Evolutionary conservation across 495 filamentous ascomycete genomes (phyloP), one percentile per base, ranked within the genome.

Genomic region (Rhizodiscina lignyota): DNA sequence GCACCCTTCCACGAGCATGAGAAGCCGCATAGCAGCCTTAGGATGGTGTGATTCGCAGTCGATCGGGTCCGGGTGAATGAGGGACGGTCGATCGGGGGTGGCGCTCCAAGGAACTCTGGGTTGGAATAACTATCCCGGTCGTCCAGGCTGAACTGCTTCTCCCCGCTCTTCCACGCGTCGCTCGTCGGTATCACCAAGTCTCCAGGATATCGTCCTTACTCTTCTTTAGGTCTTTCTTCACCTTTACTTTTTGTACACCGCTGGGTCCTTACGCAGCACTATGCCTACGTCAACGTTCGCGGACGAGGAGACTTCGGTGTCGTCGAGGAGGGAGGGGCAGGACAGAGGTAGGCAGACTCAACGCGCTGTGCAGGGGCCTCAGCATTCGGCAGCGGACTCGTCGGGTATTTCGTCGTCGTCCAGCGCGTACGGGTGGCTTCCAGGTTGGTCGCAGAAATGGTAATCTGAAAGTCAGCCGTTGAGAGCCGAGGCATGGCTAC

Each of bases 281-380:
- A 94, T 77, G 19, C 79, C 71, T 8, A 87, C 89, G 47, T 96
- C 87, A 32, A 96, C 89, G 47, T 97, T 96, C 38, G 89, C 89
- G 0, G 89, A 83, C 4, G 83, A 92, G 39, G 73, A 81, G 43
- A 87, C 79, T 52, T 97, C 89, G 12, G 89, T 82, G 51, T 91
- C 79, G 51, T 97, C 89, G 30, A 97, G 74, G 1, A 97, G 73
- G n/a, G 84, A 79, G 13, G 96, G 66, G 13, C 94, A 79, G 15
- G 83, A 92, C n/a, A n/a, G 34, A 92, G 79, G 13, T 94, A 70
- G 11, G 96, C 85, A 33, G 84, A 85, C 57, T 94, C 89, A 37
- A 89, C 86, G 6, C 85, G 75, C 49, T 94, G 89, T 4, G 84
- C 75, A 4, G 89, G 83, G 1, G 77, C 80, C 89, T n/a, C 89